phyloP scores from a whole-genome alignment of 306 rosid genomes.

The Fagus crenata region DNA sequence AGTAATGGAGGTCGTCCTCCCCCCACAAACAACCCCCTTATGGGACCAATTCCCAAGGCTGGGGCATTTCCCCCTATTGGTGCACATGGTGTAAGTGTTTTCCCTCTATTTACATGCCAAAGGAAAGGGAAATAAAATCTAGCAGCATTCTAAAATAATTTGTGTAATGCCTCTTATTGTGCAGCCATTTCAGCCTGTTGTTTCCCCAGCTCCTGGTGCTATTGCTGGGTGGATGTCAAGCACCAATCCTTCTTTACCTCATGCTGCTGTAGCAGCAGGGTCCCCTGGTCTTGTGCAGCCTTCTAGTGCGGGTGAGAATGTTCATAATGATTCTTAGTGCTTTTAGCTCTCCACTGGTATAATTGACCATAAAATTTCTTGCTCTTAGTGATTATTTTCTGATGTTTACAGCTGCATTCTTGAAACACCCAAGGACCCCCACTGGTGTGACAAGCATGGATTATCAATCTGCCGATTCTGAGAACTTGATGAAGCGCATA shows the following conservation, averaged over 20 bases:
- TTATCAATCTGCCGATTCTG: slow-evolving; percentile 49
- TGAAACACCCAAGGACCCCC: slow-evolving; percentile 47
- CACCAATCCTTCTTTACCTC: slow-evolving; percentile 40
- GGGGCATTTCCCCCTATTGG: slow-evolving; percentile 50
- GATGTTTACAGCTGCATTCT: slow-evolving; percentile 36
- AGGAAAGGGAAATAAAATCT: neutral
- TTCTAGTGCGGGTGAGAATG: slow-evolving; percentile 40
- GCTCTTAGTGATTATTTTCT: neutral
- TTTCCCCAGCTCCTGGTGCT: slow-evolving; percentile 47
- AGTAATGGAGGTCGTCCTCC: slow-evolving; percentile 48
- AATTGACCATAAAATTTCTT: neutral
- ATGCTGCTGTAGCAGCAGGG: slow-evolving; percentile 38
- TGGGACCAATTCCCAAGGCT: slow-evolving; percentile 48
- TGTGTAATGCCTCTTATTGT: slow-evolving; percentile 5
- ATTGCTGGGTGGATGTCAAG: slow-evolving; percentile 50
- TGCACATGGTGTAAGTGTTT: slow-evolving; percentile 47
- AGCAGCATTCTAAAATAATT: slow-evolving; percentile 7
- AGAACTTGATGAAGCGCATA: slow-evolving; percentile 46
- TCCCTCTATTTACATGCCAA: slow-evolving; percentile 5
- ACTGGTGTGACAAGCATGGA: slow-evolving; percentile 46
- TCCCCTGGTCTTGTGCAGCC: slow-evolving; percentile 46
- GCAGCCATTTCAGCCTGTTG: slow-evolving; percentile 52
- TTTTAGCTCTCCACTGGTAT: neutral
- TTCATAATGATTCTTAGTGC: neutral
- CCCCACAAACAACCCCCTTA: slow-evolving; percentile 43